phyloP scores from a whole-genome alignment of 805 yeast genomes.

The Candida ficus region DNA sequence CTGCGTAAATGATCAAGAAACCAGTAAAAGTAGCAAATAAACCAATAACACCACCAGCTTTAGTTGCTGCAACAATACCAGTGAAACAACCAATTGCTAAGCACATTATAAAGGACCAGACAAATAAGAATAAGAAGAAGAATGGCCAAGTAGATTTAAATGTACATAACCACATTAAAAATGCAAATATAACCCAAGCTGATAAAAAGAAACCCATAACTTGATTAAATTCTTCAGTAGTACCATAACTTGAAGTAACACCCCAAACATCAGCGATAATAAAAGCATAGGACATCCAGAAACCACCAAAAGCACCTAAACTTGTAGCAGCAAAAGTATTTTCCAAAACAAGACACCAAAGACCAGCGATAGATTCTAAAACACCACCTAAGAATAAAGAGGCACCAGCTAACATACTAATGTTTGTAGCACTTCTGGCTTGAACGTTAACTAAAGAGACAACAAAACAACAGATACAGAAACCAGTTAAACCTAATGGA shows the following conservation, averaged over 20 bases:
- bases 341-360: conserved; percentile 72
- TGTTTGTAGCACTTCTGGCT: conserved; percentile 62
- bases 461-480: conserved; percentile 53
- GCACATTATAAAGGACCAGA: conserved; percentile 50
- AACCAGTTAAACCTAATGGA: conserved; percentile 68
- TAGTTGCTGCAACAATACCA: conserved; percentile 35
- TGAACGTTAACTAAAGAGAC: conserved; percentile 57
- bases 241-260: conserved; percentile 43
- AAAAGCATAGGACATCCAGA: conserved; percentile 74
- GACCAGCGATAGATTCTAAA: conserved; percentile 66
- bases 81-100: conserved; percentile 48
- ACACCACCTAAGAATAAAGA: conserved; percentile 72
- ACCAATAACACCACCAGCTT: conserved; percentile 63
- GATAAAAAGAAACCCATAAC: conserved; percentile 54
- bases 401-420: conserved; percentile 57
- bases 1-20: conserved; percentile 61
- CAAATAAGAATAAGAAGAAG: conserved; percentile 46
- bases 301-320: conserved; percentile 52
- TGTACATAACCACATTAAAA: conserved; percentile 50
- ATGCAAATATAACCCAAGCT: conserved; percentile 64
- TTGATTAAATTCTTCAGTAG: conserved; percentile 39
- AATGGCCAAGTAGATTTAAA: conserved; percentile 57
- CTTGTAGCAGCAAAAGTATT: conserved; percentile 70
- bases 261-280: conserved; percentile 55
- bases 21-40: conserved; percentile 50